A percentile compares a stretch with the other conserved stretches of the same genome.
phyloP scores from a whole-genome alignment of 495 filamentous ascomycete genomes.

The Aspergillus haitiensis region DNA sequence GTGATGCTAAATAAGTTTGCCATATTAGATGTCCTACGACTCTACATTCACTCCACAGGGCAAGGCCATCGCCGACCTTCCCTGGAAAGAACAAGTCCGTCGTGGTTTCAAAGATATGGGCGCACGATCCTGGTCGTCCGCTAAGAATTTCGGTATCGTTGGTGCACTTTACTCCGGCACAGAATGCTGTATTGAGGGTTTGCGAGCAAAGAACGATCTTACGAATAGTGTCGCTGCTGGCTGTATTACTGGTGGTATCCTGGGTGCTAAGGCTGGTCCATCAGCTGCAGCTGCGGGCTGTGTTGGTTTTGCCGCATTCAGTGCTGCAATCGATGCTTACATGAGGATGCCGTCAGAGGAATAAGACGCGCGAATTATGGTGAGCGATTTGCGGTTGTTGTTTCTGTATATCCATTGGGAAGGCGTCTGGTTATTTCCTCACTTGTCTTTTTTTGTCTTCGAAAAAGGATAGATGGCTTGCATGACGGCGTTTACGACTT shows the following conservation, averaged over 20 bases:
- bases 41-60: constrained; percentile 69
- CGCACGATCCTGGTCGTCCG: constrained; percentile 73
- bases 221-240: constrained; percentile 85
- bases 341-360: constrained; percentile 63
- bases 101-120: constrained; percentile 95
- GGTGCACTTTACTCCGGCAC: constrained; percentile 89
- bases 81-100: constrained; percentile 76
- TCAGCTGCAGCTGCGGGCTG: constrained; percentile 89
- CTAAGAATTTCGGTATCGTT: constrained; percentile 92
- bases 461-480: constrained; percentile 15
- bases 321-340: constrained; percentile 89
- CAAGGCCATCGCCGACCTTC: constrained; percentile 65
- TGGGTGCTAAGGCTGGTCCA: constrained; percentile 83
- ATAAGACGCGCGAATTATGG: background rate
- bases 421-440: background rate
- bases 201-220: constrained; percentile 89
- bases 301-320: constrained; percentile 93
- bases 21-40: constrained; percentile 81
- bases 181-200: constrained; percentile 92
- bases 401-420: background rate
- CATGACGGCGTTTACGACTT: constrained; percentile 13
- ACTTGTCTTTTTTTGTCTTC: background rate
- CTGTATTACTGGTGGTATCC: constrained; percentile 85
- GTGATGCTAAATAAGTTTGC: background rate
- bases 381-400: background rate